Evolutionary conservation across 1,284 basidiomycete genomes (phyloP), one percentile per base, ranked within the genome.

Genomic region (Moniliophthora roreri): DNA sequence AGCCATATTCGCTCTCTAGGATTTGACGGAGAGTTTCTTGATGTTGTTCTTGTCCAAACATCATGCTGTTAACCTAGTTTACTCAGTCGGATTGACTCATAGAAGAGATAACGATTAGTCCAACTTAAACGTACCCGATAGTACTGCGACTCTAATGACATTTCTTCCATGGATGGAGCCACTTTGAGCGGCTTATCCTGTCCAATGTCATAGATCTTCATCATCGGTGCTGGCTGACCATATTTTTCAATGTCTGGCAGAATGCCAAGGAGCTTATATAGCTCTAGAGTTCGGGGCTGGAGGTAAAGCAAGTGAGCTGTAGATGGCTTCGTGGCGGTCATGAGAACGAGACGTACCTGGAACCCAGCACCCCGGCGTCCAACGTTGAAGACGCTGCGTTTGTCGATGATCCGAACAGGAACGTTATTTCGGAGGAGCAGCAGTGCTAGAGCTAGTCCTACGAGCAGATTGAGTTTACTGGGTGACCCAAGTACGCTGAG

Each of bases 31-130:
- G 60, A 34, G 75, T 65, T 7, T 61, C 60, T 52, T 75, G 73
- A 13, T 74, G 64, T 4, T 54, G 57, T 35, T 71, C 67, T 63
- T 78, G 77, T 3, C 72, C 73, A 5, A 78, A 61, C 24, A 69
- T 49, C 7, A 67, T 50, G 8, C 32, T 15, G 10, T 53, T 53
- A 13, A 24, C 50, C 55, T 56, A 24, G 16, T 34, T 13, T 16
- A n/a, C 23, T 42, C 63, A 55, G 38, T 68, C 69, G n/a, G 63
- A 53, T 72, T 76, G 56, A 7, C 23, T 35, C 11, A 52, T 16
- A 36, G 11, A 24, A n/a, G 49, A 20, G 21, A 21, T 3, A 6
- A 23, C 18, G 28, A 32, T n/a, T n/a, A 21, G 2, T 9, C 21
- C 18, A 23, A 24, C 24, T n/a, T 13, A 20, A n/a, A 32, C 28